Percentiles rank a stretch among this genome's conserved stretches.
phyloP scores from a whole-genome alignment of 192 early-diverging fungal genomes.

The Entomortierella lignicola region DNA sequence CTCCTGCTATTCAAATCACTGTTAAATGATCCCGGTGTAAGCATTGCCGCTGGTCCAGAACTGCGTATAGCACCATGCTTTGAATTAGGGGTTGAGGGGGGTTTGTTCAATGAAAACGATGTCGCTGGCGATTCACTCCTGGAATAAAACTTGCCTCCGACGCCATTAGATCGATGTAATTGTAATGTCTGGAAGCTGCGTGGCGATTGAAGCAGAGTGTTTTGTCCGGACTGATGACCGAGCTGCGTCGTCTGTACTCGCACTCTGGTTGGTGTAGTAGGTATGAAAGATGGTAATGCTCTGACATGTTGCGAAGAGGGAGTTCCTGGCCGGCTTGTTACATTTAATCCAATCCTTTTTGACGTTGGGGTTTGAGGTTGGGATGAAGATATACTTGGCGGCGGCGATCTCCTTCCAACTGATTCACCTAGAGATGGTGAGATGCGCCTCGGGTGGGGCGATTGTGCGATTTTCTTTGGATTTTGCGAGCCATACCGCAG shows the following conservation, averaged over 20 bases:
- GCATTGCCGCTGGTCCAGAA: slow-evolving; percentile 8
- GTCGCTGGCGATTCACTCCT: slow-evolving; percentile 38
- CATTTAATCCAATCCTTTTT: slow-evolving; percentile 12
- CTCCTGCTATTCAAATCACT: not conserved
- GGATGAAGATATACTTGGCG: slow-evolving; percentile 1
- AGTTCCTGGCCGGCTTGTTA: slow-evolving; percentile 35
- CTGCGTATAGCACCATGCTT: not conserved
- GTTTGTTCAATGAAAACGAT: slow-evolving; percentile 11
- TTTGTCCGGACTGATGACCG: not conserved
- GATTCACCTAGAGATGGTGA: slow-evolving; percentile 9
- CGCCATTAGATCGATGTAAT: slow-evolving; percentile 1
- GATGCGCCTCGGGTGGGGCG: slow-evolving; percentile 38
- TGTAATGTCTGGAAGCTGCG: slow-evolving; percentile 11
- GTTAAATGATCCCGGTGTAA: not conserved
- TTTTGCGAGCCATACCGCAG: slow-evolving; percentile 40
- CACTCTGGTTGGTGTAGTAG: slow-evolving; percentile 35
- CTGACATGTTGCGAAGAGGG: slow-evolving; percentile 29
- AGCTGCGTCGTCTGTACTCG: slow-evolving; percentile 13
- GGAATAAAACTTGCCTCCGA: slow-evolving; percentile 18
- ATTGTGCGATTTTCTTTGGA: slow-evolving; percentile 23
- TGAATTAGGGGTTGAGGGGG: slow-evolving; percentile 10
- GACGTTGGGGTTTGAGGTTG: slow-evolving; percentile 38
- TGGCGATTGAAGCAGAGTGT: slow-evolving; percentile 21
- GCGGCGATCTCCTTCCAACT: slow-evolving; percentile 15
- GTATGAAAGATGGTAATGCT: slow-evolving; percentile 11